phyloP scores from a whole-genome alignment of 805 yeast species.

The Ogataea salicorniae region DNA sequence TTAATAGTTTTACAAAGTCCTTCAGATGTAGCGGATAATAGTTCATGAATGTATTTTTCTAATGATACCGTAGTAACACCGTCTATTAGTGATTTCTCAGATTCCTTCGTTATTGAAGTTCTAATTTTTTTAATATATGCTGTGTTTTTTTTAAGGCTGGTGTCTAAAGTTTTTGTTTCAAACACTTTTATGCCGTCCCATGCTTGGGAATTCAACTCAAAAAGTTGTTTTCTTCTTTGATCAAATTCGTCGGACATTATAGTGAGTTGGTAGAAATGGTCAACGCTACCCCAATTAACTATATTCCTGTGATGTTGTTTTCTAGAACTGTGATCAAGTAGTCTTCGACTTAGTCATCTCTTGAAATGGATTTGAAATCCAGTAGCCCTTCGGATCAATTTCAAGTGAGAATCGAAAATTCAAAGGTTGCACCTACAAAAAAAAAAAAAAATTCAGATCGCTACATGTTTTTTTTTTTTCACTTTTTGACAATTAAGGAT shows the following conservation, averaged over 20 bases:
- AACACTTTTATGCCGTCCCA: constrained; percentile 47
- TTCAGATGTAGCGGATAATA: constrained; percentile 57
- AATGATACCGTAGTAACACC: constrained; percentile 62
- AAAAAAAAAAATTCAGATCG: no score
- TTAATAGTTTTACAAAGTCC: constrained; percentile 50
- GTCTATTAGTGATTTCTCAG: constrained; percentile 41
- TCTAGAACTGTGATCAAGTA: no score
- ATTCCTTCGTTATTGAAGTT: constrained; percentile 50
- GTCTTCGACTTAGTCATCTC: no score
- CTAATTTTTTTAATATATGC: constrained; percentile 71
- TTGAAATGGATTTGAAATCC: no score
- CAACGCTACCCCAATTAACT: no score
- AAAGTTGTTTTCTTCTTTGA: constrained; percentile 28
- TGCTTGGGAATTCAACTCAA: constrained; percentile 39
- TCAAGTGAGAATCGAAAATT: no score
- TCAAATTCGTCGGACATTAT: constrained; percentile 11
- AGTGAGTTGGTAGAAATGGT: not conserved
- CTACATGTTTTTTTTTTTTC: not conserved
- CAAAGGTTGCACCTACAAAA: no score
- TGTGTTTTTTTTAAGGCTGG: constrained; percentile 77
- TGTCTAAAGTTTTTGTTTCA: constrained; percentile 42
- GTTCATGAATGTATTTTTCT: constrained; percentile 70
- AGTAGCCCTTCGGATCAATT: no score
- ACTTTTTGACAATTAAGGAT: no score
- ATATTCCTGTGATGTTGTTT: no score